These are phyloP conservation scores for Phytophthora ramorum DNA, from an alignment of 352 stramenopile genomes.

Conservation along the genomic window DNA sequence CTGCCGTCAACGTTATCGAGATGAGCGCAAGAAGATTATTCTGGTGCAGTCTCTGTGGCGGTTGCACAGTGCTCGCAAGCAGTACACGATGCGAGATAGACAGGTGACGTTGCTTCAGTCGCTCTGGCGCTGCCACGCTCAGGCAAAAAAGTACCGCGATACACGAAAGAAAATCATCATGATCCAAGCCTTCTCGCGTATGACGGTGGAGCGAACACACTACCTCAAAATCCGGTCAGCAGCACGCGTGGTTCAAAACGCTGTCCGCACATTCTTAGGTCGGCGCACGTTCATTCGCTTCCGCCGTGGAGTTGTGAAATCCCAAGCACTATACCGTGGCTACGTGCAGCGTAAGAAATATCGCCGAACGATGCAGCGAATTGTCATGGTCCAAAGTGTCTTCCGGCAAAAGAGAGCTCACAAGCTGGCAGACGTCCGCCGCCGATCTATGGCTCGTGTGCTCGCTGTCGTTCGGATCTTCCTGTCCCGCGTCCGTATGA, in stretches of 20 bases:
- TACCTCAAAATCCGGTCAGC: conserved; percentile 64
- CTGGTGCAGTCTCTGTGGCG: conserved; percentile 82
- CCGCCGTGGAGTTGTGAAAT: conserved; percentile 64
- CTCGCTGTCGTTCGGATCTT: conserved; percentile 78
- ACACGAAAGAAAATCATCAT: conserved; percentile 69
- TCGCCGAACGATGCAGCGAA: conserved; percentile 37
- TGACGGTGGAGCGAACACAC: conserved; percentile 60
- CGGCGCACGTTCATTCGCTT: conserved; percentile 68
- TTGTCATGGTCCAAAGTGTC: conserved; percentile 83
- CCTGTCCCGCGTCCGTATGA: conserved; percentile 83
- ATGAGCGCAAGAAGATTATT: conserved; percentile 74
- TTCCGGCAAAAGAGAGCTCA: conserved; percentile 70
- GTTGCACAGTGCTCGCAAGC: conserved; percentile 71
- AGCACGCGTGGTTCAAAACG: conserved; percentile 69
- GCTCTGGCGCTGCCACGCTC: conserved; percentile 75
- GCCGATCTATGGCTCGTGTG: conserved; percentile 74
- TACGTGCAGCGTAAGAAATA: conserved; percentile 75
- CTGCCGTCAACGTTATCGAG: conserved; percentile 66
- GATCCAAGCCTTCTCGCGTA: conserved; percentile 71
- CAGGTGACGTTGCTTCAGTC: conserved; percentile 82
- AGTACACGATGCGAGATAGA: conserved; percentile 52
- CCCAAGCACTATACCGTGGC: conserved; percentile 75
- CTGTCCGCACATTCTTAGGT: conserved; percentile 76
- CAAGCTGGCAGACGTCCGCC: conserved; percentile 53
- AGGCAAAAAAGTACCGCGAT: conserved; percentile 61